Evolutionary conservation across 805 yeast species (phyloP).

Genomic region (Candida adriatica): DNA sequence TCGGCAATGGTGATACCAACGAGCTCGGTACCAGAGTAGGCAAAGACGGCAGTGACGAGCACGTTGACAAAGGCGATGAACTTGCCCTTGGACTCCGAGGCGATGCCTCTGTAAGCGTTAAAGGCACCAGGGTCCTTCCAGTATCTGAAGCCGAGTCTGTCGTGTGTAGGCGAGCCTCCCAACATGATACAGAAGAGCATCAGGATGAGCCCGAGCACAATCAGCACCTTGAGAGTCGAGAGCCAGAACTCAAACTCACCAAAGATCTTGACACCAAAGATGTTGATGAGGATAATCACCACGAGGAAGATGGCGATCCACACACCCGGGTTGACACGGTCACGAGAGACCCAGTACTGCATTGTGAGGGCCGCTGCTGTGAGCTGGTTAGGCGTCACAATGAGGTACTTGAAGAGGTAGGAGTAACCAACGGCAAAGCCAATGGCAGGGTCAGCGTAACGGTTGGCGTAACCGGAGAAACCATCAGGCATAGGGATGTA

Average conservation of each 20-base stretch:
- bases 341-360: constrained; percentile 40
- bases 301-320: constrained; percentile 42
- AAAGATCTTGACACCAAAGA: constrained; percentile 46
- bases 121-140: constrained; percentile 70
- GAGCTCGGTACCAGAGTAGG: constrained; percentile 63
- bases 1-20: constrained; percentile 74
- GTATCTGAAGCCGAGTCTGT: constrained; percentile 65
- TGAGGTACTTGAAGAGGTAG: constrained; percentile 21
- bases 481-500: constrained; percentile 61
- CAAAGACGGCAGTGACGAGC: constrained; percentile 60
- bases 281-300: constrained; percentile 39
- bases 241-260: constrained; percentile 53
- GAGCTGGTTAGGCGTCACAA: constrained; percentile 34
- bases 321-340: constrained; percentile 44
- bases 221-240: constrained; percentile 43
- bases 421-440: constrained; percentile 26
- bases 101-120: constrained; percentile 35
- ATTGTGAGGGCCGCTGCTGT: constrained; percentile 50
- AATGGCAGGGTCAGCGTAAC: constrained; percentile 29
- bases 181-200: constrained; percentile 56
- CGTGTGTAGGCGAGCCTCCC: constrained; percentile 76
- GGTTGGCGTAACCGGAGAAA: constrained; percentile 53
- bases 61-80: constrained; percentile 59
- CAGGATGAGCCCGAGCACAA: constrained; percentile 31
- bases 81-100: constrained; percentile 42